Conservation (phyloP, 257 asterid genomes). For the Parsonsia alboflavescens region DNA sequence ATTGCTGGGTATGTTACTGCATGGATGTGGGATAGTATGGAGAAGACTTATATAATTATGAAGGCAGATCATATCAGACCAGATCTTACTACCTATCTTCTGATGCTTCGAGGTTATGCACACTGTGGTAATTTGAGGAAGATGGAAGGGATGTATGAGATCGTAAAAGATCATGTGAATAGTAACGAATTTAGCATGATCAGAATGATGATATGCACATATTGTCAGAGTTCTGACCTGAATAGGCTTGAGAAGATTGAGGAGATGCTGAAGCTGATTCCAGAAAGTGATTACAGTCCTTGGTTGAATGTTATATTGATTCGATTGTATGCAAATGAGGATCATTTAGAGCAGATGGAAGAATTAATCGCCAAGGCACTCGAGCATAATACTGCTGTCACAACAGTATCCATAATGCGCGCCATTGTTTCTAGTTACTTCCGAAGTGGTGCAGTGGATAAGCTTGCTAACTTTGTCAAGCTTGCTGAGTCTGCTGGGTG, state of each 20-base stretch:
- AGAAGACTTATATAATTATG: slow-evolving; percentile 52
- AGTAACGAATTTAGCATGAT: slow-evolving; percentile 38
- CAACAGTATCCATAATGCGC: slow-evolving; percentile 41
- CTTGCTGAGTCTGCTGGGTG: slow-evolving; percentile 72
- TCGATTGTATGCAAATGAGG: slow-evolving; percentile 64
- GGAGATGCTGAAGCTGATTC: slow-evolving; percentile 49
- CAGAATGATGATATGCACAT: slow-evolving; percentile 65
- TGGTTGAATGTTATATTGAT: slow-evolving; percentile 68
- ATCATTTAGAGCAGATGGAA: slow-evolving; percentile 66
- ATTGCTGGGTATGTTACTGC: slow-evolving; percentile 80
- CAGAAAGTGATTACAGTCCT: slow-evolving; percentile 51
- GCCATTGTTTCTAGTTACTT: slow-evolving; percentile 61
- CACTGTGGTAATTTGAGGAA: slow-evolving; percentile 55
- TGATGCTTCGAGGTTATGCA: slow-evolving; percentile 90
- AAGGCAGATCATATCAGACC: slow-evolving; percentile 47
- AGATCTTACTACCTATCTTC: slow-evolving; percentile 37
- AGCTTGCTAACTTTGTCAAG: slow-evolving; percentile 51
- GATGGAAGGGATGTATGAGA: slow-evolving; percentile 71
- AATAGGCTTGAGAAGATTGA: slow-evolving; percentile 56
- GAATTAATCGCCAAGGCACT: slow-evolving; percentile 57
- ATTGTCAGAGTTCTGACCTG: slow-evolving; percentile 49
- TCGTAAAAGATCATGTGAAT: slow-evolving; percentile 42
- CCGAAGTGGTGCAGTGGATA: slow-evolving; percentile 68
- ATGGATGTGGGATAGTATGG: slow-evolving; percentile 88
- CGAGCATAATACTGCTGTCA: slow-evolving; percentile 37